Evolutionary conservation across 805 yeast genomes (phyloP), one percentile per base, ranked within the genome.

Genomic region (Vanderwaltozyma verrucispora): DNA sequence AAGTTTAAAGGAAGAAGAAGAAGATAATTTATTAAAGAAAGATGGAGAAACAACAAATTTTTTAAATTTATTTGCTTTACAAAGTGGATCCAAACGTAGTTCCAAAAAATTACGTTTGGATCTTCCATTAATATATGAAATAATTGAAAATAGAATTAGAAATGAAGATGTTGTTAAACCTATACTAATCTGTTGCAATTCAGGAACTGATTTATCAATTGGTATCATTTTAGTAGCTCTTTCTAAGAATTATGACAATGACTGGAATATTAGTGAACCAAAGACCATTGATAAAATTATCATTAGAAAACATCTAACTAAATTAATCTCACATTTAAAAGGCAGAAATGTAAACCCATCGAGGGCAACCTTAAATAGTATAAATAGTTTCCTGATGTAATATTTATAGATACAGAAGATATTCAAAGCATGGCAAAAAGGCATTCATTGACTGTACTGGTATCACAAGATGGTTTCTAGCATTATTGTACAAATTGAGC

Each of bases 321-420:
- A 54, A 32, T 48, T 85, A 3, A 63, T 71, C 14, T 59, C 67
- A 3, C 54, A 61, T 7, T 35, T 56, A n/a, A 37, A 51, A 8
- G 58, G 56, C 1, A 53, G 71, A n/a, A 72, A 68, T 29, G 73
- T 72, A 4, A 81, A 84, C 42, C 94, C 95, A 0, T 77, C 87
- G 38, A 64, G 95, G 35, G 77, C 84, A 10, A 80, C 94, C 0
- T 61, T 84, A 29, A 87, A 80, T 47, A 71, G 88, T 21, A 75
- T 82, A 2, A 80, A 84, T 44, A 57, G 75, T 2, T 73, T 45
- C 42, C 46, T 80, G 23, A 71, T 80, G 76, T 69, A 60, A 20
- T 21, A 21, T 21, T 21, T 21, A 21, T n/a, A n/a, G n/a, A n/a
- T n/a, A n/a, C n/a, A n/a, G n/a, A n/a, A n/a, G n/a, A n/a, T n/a